Base-by-base conservation (phyloP, 257 asterid genomes). In the Apocynum venetum region DNA sequence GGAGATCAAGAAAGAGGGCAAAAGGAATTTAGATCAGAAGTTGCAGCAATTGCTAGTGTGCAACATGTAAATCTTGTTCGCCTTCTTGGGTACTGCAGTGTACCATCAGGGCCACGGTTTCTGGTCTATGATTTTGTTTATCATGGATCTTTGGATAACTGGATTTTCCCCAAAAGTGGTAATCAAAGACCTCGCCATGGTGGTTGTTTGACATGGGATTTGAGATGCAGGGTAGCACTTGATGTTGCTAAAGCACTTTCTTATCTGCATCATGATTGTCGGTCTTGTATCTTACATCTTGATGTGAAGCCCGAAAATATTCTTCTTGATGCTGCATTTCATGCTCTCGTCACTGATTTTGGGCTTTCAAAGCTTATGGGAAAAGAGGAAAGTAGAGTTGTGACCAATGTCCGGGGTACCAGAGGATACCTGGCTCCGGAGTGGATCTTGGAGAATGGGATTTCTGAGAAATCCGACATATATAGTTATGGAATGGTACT, bases 361-460 rank as follows among this genome's bases (percentile, higher is more conserved):
- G 97, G 98, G 6, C 78, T 93, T 0, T 85, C 98, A 0, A 93
- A 90, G 83, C 81, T 93, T 59, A 93, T 85, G 82, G 96, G 89
- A 12, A 87, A 90, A 65, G 98, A 89, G 0, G 98, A 91, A 87
- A 91, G 97, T 48, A 71, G 88, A 72, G 84, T 91, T 1, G 86
- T 88, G 71, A 93, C 96, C 2, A 83, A 79, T 0, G 83, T 93
- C 36, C 82, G 98, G 2, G 98, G 98, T 9, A 93, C 98, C 3
- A 82, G 87, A 73, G 98, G 98, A 0, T 93, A 93, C 81, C 47
- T 93, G 60, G 98, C 96, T 0, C 98, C 98, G 4, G 98, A 93
- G 20, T 93, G 98, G 98, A 86, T 93, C 1, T 60, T 91, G 70
- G 97, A 87, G 53, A 86, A 89, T 5, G 96, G 98, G 0, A 82